Conservation (phyloP, 176 grass and related monocot genomes). For the Zea luxurians region DNA sequence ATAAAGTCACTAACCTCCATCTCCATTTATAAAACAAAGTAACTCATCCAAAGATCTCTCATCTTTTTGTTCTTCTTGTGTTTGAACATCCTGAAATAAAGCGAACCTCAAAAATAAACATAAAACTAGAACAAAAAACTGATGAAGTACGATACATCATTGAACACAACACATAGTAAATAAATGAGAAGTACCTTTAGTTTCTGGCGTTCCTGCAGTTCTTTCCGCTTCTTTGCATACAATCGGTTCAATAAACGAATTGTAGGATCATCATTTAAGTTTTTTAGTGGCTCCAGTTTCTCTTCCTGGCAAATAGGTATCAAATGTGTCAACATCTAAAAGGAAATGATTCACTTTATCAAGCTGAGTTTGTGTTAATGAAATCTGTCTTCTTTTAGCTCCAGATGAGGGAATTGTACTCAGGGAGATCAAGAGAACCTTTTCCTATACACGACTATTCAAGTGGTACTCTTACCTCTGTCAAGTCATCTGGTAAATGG, state of each 20-base stretch:
- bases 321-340: background rate
- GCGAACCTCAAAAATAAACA: conserved; percentile 23
- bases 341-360: background rate
- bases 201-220: conserved; percentile 91
- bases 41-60: conserved; percentile 96
- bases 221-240: conserved; percentile 98
- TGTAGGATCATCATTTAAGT: conserved; percentile 91
- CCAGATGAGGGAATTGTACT: background rate
- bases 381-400: conserved; percentile 7
- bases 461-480: conserved; percentile 58
- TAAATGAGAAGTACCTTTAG: conserved; percentile 56
- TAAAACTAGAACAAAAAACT: conserved; percentile 22
- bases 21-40: conserved; percentile 98
- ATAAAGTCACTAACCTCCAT: conserved; percentile 68
- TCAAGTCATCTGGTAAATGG: conserved; percentile 96
- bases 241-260: conserved; percentile 95
- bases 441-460: background rate
- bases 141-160: conserved; percentile 7
- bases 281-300: conserved; percentile 97
- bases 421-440: background rate
- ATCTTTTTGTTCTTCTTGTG: conserved; percentile 81
- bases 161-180: background rate
- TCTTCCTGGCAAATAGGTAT: conserved; percentile 65
- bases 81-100: conserved; percentile 80
- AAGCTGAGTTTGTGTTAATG: background rate